Percentiles rank a stretch among this genome's conserved stretches.
Conservation (phyloP, 2,329 filamentous ascomycete species). For the Fusarium sp. region DNA sequence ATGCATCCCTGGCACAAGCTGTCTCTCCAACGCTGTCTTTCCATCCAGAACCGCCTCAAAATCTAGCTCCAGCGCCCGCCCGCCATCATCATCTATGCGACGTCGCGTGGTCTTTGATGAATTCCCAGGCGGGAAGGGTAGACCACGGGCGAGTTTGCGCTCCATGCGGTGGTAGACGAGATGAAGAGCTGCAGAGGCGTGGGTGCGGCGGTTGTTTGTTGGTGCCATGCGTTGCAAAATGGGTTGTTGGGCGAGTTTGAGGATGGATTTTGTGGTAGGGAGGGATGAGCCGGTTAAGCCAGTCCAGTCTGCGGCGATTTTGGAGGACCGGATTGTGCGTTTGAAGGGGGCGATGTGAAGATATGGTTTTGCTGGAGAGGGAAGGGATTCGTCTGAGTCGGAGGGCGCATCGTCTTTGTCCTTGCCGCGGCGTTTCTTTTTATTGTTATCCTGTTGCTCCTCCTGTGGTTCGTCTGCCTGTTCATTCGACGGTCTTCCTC, state of each 20-base stretch:
- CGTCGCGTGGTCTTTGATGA: slow-evolving; percentile 38
- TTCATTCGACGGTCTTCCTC: slow-evolving; percentile 12
- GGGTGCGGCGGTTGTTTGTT: slow-evolving; percentile 61
- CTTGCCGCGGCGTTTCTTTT: slow-evolving; percentile 36
- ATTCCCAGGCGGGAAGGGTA: slow-evolving; percentile 74
- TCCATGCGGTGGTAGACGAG: slow-evolving; percentile 67
- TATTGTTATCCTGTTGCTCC: not conserved
- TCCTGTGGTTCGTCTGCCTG: not conserved
- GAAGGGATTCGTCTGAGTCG: slow-evolving; percentile 33
- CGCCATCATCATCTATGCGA: slow-evolving; percentile 51
- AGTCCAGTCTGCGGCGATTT: slow-evolving; percentile 77
- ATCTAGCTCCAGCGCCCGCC: slow-evolving; percentile 71
- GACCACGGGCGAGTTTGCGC: slow-evolving; percentile 67
- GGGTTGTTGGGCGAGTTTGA: slow-evolving; percentile 71
- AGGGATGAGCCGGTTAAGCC: slow-evolving; percentile 67
- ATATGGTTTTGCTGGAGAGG: slow-evolving; percentile 56
- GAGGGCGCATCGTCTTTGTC: slow-evolving; percentile 36
- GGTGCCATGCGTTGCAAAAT: slow-evolving; percentile 69
- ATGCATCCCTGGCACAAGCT: slow-evolving; percentile 73
- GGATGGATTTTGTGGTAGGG: slow-evolving; percentile 65
- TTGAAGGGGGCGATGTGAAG: slow-evolving; percentile 64
- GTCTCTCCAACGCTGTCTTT: slow-evolving; percentile 66
- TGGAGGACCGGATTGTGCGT: slow-evolving; percentile 69
- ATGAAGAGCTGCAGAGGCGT: slow-evolving; percentile 68
- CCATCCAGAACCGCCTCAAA: slow-evolving; percentile 74